These are phyloP conservation scores for Globisporangium rhizosaccharum DNA, from an alignment of 352 stramenopile genomes.

Conservation along the genomic window DNA sequence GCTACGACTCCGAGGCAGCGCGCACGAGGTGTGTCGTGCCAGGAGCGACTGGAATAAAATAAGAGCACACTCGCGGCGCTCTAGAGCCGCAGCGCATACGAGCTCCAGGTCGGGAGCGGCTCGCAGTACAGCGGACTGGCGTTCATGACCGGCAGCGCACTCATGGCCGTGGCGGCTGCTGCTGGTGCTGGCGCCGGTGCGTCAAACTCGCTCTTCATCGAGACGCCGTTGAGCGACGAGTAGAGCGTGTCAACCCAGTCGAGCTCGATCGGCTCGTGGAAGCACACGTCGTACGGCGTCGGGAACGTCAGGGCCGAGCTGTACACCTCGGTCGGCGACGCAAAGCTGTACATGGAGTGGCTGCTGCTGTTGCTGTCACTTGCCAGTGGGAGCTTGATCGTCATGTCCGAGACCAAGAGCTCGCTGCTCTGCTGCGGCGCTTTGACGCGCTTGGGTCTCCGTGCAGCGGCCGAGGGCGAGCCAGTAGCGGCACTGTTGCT, in stretches of 20 bases:
- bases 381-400: slow-evolving; percentile 30
- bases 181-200: no score
- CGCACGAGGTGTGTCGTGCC: no score
- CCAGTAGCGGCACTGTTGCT: neutral
- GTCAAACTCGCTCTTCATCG: slow-evolving; percentile 6
- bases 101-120: no score
- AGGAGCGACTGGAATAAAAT: no score
- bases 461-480: neutral
- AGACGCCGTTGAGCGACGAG: slow-evolving; percentile 32
- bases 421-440: neutral
- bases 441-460: neutral
- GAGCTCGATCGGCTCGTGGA: slow-evolving; percentile 15
- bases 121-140: no score
- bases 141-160: no score
- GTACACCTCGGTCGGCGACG: slow-evolving; percentile 37
- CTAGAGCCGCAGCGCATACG: no score
- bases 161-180: no score
- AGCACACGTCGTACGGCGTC: slow-evolving; percentile 16
- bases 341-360: slow-evolving; percentile 16
- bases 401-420: slow-evolving; percentile 14
- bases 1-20: no score
- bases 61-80: no score
- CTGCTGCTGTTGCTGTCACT: neutral
- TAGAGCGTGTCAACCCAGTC: slow-evolving; percentile 54
- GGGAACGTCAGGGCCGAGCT: slow-evolving; percentile 20